Evolutionary conservation across 2,329 filamentous ascomycete species (phyloP).

Genomic region (Immersiporthe knoxdaviesiana): DNA sequence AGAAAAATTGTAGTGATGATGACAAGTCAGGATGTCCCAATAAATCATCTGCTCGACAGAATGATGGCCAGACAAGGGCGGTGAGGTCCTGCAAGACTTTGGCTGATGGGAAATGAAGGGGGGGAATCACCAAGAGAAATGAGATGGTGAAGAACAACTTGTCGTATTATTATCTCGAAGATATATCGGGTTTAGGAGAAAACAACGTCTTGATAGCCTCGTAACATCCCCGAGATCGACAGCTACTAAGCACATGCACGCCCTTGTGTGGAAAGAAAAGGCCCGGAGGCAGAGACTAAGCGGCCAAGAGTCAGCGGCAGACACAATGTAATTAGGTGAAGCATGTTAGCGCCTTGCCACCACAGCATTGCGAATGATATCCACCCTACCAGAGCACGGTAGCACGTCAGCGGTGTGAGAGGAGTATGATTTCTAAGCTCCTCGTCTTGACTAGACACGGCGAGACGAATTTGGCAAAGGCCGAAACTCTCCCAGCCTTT

Average conservation of each 20-base stretch:
- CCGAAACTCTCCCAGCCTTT: background rate
- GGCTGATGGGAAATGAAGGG: background rate
- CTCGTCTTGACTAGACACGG: background rate
- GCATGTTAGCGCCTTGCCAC: constrained; percentile 1
- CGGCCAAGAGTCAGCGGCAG: background rate
- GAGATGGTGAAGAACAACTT: background rate
- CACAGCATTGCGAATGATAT: background rate
- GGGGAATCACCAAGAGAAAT: background rate
- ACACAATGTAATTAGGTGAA: background rate
- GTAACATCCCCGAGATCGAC: background rate
- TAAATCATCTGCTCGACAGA: background rate
- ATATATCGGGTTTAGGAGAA: background rate
- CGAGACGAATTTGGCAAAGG: background rate
- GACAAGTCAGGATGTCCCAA: background rate
- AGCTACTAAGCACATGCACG: background rate
- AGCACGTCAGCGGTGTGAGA: background rate
- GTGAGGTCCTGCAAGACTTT: background rate
- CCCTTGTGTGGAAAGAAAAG: background rate
- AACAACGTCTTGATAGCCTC: background rate
- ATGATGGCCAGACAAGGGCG: background rate
- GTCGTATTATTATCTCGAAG: background rate
- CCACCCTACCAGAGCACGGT: background rate
- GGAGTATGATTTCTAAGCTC: background rate
- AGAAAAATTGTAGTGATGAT: background rate
- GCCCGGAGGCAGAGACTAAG: background rate